Percentiles rank a stretch among this genome's conserved stretches.
Conservation (phyloP, 2,329 filamentous ascomycete species). For the Chaetomium globosum region DNA sequence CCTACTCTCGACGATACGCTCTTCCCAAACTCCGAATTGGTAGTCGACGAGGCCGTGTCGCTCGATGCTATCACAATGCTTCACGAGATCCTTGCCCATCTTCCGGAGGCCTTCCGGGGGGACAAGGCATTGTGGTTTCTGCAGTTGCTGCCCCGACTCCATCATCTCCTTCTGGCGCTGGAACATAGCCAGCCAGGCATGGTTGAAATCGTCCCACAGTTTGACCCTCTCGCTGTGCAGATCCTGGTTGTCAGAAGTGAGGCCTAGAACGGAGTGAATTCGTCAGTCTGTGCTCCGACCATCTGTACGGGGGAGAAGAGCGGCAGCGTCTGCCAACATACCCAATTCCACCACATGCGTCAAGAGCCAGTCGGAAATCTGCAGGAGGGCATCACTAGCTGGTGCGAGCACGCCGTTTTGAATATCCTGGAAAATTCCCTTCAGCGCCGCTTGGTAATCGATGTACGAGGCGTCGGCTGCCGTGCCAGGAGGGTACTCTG, state of each 20-base stretch:
- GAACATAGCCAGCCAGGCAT: conserved; percentile 82
- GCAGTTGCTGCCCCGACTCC: conserved; percentile 59
- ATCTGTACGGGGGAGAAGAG: neutral
- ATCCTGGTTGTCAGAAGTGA: conserved; percentile 78
- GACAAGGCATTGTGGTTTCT: conserved; percentile 65
- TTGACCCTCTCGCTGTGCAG: conserved; percentile 76
- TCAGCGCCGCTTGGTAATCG: conserved; percentile 63
- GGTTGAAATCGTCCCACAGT: conserved; percentile 93
- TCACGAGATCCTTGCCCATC: conserved; percentile 80
- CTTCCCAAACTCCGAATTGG: conserved; percentile 94
- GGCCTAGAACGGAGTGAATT: conserved; percentile 58
- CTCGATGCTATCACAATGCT: conserved; percentile 83
- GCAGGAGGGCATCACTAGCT: conserved; percentile 56
- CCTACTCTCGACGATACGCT: conserved; percentile 83
- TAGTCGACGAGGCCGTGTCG: conserved; percentile 95
- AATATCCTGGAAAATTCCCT: conserved; percentile 71
- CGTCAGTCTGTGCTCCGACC: conserved; percentile 14
- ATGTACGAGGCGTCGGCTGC: conserved; percentile 70
- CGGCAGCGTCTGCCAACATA: conserved; percentile 42
- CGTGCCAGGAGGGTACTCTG: conserved; percentile 59
- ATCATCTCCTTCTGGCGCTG: conserved; percentile 82
- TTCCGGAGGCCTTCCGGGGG: conserved; percentile 69
- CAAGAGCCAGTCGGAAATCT: conserved; percentile 59
- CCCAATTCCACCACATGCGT: conserved; percentile 59
- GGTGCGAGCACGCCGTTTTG: conserved; percentile 54